A percentile compares a stretch with the other conserved stretches of the same genome.
These are phyloP conservation scores for Fusarium gaditjirri DNA, from an alignment of 2,329 filamentous ascomycete genomes.

Conservation along the genomic window DNA sequence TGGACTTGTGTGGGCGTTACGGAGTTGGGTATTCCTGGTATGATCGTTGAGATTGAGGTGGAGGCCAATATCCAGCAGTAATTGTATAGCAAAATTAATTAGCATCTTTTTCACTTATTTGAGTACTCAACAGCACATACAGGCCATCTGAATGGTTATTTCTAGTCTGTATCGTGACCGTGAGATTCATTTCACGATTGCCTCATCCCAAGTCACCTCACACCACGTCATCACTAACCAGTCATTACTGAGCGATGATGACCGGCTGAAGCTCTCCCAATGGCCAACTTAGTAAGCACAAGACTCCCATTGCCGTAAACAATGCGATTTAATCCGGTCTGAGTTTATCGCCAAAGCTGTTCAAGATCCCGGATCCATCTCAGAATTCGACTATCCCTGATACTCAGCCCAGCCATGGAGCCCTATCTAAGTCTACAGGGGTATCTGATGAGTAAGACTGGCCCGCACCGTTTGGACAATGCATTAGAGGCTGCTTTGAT, in stretches of 20 bases:
- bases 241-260: not conserved
- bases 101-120: not conserved
- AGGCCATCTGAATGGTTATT: not conserved
- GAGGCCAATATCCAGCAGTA: conserved; percentile 48
- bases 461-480: not conserved
- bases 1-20: conserved; percentile 65
- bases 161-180: not conserved
- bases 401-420: not conserved
- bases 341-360: not conserved
- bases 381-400: not conserved
- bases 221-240: not conserved
- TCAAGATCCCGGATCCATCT: not conserved
- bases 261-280: not conserved
- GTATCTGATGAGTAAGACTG: no score
- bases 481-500: not conserved
- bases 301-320: not conserved
- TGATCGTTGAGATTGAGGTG: conserved; percentile 70
- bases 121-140: not conserved
- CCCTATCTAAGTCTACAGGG: no score
- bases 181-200: not conserved
- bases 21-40: conserved; percentile 58
- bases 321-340: not conserved
- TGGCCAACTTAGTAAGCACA: not conserved
- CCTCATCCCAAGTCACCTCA: not conserved
- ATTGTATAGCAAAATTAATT: not conserved